These are phyloP conservation scores for Sedum album DNA, from an alignment of 164 flowering plant species.

Conservation along the genomic window DNA sequence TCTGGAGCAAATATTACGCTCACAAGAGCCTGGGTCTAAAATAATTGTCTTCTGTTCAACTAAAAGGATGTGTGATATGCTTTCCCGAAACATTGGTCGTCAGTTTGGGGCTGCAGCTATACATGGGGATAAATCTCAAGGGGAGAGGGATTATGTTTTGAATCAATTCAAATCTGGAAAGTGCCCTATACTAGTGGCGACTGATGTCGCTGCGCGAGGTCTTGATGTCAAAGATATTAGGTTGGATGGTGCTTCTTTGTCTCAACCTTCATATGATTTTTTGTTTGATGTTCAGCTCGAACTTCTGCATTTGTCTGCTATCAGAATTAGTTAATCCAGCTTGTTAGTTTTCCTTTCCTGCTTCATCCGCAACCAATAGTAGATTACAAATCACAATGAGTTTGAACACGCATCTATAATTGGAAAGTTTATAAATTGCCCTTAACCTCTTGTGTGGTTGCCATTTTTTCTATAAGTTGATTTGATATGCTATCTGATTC, in stretches of 20 bases:
- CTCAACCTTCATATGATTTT: not conserved
- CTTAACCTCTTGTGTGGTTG: not conserved
- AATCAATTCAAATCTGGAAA: conserved; percentile 66
- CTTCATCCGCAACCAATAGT: not conserved
- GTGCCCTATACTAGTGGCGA: conserved; percentile 79
- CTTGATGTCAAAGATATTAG: conserved; percentile 85
- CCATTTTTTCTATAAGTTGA: not conserved
- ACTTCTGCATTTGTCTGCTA: not conserved
- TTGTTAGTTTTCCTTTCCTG: not conserved
- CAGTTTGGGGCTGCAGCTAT: conserved; percentile 84
- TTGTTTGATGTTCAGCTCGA: not conserved
- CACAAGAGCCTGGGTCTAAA: conserved; percentile 84
- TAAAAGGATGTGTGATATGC: conserved; percentile 87
- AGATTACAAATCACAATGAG: not conserved
- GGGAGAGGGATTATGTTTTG: conserved; percentile 73
- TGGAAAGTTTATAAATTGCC: too few relatives aligned
- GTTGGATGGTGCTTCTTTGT: conserved; percentile 18
- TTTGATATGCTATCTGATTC: not conserved
- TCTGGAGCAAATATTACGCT: conserved; percentile 70
- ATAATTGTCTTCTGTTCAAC: conserved; percentile 80
- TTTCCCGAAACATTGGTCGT: conserved; percentile 53
- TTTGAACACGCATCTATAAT: not conserved
- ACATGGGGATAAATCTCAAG: conserved; percentile 90
- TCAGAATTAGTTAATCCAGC: not conserved
- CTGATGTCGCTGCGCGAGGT: conserved; percentile 96